Evolutionary conservation across 139 green algal genomes (phyloP).

Genomic region (Dunaliella primolecta): DNA sequence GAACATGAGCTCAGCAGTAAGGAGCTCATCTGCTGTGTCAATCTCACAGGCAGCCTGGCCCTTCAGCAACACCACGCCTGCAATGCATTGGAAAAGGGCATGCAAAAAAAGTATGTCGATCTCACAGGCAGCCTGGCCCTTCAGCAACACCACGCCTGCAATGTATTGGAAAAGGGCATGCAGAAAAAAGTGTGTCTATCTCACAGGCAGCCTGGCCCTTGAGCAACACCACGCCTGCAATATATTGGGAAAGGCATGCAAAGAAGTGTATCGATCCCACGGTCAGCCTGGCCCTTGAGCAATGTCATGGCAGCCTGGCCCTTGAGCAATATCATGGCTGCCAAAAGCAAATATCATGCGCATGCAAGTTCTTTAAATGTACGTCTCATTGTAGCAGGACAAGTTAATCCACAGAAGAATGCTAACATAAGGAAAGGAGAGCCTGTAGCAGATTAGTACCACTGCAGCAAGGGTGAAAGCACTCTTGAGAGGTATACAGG

Average conservation of each 20-base stretch:
- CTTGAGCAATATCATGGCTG: constrained; percentile 49
- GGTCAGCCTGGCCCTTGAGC: constrained; percentile 67
- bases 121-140: constrained; percentile 75
- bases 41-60: constrained; percentile 79
- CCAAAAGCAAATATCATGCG: no score
- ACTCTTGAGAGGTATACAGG: no score
- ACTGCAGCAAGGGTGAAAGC: no score
- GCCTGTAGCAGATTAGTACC: no score
- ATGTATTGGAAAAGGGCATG: neutral
- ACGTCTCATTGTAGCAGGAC: no score
- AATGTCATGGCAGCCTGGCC: constrained; percentile 46
- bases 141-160: constrained; percentile 44
- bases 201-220: constrained; percentile 74
- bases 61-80: constrained; percentile 52
- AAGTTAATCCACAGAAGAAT: no score
- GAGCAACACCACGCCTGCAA: constrained; percentile 41
- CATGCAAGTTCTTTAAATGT: no score
- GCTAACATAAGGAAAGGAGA: no score
- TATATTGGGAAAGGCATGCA: neutral
- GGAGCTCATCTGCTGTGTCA: constrained; percentile 82
- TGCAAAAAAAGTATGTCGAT: constrained; percentile 73
- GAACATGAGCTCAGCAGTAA: constrained; percentile 80
- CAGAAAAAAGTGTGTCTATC: no score
- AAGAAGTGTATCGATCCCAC: constrained; percentile 84
- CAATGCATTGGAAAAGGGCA: neutral